Conservation (phyloP, 1,139 yeast genomes). For the Yamadazyma pseudoaaseri region DNA sequence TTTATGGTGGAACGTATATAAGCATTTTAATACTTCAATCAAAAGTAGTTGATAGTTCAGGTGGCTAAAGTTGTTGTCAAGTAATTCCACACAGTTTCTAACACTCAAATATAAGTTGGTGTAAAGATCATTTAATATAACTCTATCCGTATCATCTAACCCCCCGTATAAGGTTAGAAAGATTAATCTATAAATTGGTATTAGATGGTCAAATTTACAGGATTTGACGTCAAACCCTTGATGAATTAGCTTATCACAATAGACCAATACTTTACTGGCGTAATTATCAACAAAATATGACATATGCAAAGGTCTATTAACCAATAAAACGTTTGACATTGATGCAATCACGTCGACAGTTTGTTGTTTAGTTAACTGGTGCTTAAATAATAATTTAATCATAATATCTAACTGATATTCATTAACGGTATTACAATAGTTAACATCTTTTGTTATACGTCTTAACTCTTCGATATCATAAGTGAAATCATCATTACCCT, state of each 20-base stretch:
- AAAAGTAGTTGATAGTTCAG: conserved; percentile 15
- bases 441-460: conserved; percentile 18
- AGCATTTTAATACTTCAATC: conserved; percentile 27
- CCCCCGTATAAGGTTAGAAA: conserved; percentile 28
- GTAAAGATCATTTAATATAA: background rate
- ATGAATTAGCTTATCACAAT: conserved; percentile 15
- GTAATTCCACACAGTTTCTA: conserved; percentile 11
- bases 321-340: conserved; percentile 23
- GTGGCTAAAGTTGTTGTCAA: conserved; percentile 5
- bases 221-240: conserved; percentile 4
- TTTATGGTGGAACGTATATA: conserved; percentile 26
- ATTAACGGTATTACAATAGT: conserved; percentile 21
- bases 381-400: conserved; percentile 11
- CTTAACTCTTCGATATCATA: conserved; percentile 14
- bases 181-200: conserved; percentile 25
- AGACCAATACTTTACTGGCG: conserved; percentile 17
- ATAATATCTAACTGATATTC: conserved; percentile 18
- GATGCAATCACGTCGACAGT: conserved; percentile 19
- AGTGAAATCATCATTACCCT: background rate
- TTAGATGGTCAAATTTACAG: conserved; percentile 16
- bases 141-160: conserved; percentile 8
- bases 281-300: conserved; percentile 20
- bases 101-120: conserved; percentile 4
- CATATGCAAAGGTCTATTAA: conserved; percentile 24
- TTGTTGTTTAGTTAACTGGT: conserved; percentile 10